These are phyloP conservation scores for Ceratocystis diversiconidia DNA, from an alignment of 2,329 filamentous ascomycete species.

Conservation along the genomic window DNA sequence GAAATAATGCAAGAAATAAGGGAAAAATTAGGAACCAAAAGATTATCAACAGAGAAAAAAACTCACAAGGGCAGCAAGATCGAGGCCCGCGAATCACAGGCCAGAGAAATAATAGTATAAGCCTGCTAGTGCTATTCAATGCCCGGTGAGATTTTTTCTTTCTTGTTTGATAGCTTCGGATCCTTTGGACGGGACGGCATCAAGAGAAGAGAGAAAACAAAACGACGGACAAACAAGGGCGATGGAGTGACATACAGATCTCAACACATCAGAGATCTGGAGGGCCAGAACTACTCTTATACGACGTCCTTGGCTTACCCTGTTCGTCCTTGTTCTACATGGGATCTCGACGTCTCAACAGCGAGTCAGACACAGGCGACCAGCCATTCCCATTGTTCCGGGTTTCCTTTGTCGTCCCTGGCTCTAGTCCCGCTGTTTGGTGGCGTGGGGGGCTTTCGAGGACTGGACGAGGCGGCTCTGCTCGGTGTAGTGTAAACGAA, in stretches of 20 bases:
- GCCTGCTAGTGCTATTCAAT: neutral
- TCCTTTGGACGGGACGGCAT: neutral
- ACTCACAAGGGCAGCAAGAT: neutral
- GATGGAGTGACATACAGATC: neutral
- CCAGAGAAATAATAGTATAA: constrained; percentile 6
- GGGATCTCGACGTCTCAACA: neutral
- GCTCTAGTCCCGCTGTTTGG: neutral
- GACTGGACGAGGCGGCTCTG: no score
- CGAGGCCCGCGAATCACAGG: constrained; percentile 8
- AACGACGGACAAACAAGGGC: no score
- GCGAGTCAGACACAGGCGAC: neutral
- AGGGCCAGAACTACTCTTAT: no score
- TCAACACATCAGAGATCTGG: no score
- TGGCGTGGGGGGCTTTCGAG: no score
- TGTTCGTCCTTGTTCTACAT: neutral
- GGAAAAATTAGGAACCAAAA: neutral
- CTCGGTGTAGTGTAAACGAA: no score
- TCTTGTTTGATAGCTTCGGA: neutral
- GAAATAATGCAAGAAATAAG: neutral
- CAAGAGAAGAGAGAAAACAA: neutral
- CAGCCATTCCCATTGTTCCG: neutral
- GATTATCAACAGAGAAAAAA: constrained; percentile 4
- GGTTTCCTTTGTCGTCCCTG: neutral
- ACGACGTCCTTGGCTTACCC: no score
- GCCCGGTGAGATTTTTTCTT: neutral